Percentiles rank a stretch among this genome's conserved stretches.
phyloP scores from a whole-genome alignment of 2,329 filamentous ascomycete species.

The Botryotinia narcissicola region DNA sequence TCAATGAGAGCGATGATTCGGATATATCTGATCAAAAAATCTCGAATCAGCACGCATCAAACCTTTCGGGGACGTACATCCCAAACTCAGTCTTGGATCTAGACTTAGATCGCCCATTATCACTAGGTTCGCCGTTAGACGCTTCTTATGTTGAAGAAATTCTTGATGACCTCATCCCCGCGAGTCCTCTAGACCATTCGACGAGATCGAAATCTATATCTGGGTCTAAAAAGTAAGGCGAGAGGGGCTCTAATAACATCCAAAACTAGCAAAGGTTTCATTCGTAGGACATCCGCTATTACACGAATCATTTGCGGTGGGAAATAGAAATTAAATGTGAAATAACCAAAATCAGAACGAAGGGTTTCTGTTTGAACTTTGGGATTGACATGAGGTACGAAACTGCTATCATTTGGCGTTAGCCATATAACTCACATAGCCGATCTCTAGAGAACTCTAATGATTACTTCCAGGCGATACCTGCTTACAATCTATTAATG shows the following conservation, averaged over 20 bases:
- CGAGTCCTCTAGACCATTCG: not conserved
- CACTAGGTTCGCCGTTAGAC: not conserved
- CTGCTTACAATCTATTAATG: not conserved
- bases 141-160: not conserved
- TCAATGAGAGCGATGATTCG: not conserved
- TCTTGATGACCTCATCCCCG: not conserved
- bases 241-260: not conserved
- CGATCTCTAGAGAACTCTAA: not conserved
- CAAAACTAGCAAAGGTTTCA: not conserved
- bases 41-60: not conserved
- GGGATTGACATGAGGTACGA: not conserved
- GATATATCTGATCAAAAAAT: not conserved
- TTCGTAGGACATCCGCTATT: not conserved
- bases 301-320: not conserved
- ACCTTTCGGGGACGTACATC: not conserved
- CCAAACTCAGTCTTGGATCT: not conserved
- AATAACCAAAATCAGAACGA: not conserved
- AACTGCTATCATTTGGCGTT: not conserved
- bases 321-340: not conserved
- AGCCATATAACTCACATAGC: not conserved
- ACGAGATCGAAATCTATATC: not conserved
- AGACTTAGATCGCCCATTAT: not conserved
- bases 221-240: not conserved
- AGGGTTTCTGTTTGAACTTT: not conserved
- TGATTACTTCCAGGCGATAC: too few species aligned